Conservation (phyloP, 495 filamentous ascomycete genomes). For the Patellaria atrata region DNA sequence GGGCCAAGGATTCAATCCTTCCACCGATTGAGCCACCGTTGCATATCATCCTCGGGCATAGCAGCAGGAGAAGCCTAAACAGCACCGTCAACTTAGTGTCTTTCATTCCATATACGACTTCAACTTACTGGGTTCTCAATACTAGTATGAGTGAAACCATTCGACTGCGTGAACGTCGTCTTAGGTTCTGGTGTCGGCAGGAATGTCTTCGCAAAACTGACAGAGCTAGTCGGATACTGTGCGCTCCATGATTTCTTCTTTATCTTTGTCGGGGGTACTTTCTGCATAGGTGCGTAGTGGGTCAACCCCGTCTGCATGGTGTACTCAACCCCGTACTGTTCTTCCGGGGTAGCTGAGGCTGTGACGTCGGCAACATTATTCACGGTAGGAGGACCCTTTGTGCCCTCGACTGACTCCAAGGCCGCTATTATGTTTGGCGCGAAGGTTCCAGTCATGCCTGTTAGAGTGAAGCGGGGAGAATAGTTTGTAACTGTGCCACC, state of each 20-base stretch:
- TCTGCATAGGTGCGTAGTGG: constrained; percentile 61
- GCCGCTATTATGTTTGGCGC: constrained; percentile 31
- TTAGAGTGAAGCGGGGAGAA: constrained; percentile 49
- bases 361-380: constrained; percentile 7
- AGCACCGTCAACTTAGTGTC: not conserved
- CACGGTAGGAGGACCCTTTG: constrained; percentile 28
- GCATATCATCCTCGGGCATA: constrained; percentile 40
- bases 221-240: constrained; percentile 48
- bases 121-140: constrained; percentile 51
- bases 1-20: constrained; percentile 32
- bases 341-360: constrained; percentile 12
- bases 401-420: constrained; percentile 31
- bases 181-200: constrained; percentile 39
- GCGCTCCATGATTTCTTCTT: constrained; percentile 38
- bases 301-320: constrained; percentile 47
- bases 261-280: constrained; percentile 49
- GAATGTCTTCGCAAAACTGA: constrained; percentile 42
- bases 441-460: constrained; percentile 53
- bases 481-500: constrained; percentile 43
- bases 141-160: constrained; percentile 41
- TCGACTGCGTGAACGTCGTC: constrained; percentile 45
- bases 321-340: constrained; percentile 40
- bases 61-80: constrained; percentile 32
- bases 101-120: not conserved
- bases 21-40: constrained; percentile 43